Conservation (phyloP, 441 rosid genomes). For the Eugenia klotzschiana region DNA sequence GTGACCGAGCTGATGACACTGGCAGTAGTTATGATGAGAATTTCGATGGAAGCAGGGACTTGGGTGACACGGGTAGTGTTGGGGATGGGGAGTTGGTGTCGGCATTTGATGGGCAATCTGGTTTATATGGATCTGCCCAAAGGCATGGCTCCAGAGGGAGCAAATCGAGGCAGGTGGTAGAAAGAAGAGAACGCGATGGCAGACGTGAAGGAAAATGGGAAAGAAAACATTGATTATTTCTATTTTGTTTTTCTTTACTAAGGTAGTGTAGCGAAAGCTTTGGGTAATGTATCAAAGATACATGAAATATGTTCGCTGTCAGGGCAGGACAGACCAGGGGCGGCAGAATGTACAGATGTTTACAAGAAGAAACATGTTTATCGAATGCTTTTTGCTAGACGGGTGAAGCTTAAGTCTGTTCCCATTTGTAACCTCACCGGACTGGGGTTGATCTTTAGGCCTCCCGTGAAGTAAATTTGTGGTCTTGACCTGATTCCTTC, state of each 20-base stretch:
- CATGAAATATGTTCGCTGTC: neutral
- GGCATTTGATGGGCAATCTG: conserved; percentile 50
- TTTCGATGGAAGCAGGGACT: conserved; percentile 67
- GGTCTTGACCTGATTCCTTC: neutral
- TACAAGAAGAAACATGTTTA: neutral
- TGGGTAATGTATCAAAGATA: neutral
- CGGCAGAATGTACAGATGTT: neutral
- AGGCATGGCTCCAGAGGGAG: conserved; percentile 62
- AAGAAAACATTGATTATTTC: conserved; percentile 41
- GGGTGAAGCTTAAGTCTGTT: neutral
- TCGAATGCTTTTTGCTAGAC: neutral
- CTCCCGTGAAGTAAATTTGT: neutral
- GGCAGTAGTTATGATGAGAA: conserved; percentile 60
- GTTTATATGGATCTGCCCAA: conserved; percentile 35
- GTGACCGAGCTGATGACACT: conserved; percentile 57
- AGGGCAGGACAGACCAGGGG: neutral
- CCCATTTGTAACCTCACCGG: neutral
- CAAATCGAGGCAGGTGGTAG: conserved; percentile 56
- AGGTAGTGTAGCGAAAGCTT: neutral
- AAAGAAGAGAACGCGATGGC: conserved; percentile 61
- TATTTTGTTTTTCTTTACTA: neutral
- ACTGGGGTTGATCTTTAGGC: neutral
- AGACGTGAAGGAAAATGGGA: conserved; percentile 87
- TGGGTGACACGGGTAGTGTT: conserved; percentile 56
- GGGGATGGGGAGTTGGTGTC: conserved; percentile 58